Base-by-base conservation (phyloP, 257 asterid genomes). In the Solanum corneliomulleri region DNA sequence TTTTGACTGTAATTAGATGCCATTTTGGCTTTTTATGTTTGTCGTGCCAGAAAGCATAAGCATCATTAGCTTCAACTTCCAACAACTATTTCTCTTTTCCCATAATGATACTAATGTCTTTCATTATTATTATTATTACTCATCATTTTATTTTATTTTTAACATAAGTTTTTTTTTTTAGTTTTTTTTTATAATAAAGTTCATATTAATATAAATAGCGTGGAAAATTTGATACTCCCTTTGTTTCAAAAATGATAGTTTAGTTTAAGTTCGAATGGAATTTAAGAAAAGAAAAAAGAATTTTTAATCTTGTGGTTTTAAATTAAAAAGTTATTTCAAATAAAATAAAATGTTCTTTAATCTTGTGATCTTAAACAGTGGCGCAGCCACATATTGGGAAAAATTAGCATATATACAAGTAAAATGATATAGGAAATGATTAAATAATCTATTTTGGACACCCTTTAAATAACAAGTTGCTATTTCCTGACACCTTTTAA, bases 1-100 rank as follows among this genome's bases (percentile, higher is more conserved):
- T 89, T 33, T 33, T 89, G 93, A 88, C 90, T 58, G 78, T 25
- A 82, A 82, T 85, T 66, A 72, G 89, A 92, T 89, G 89, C 83
- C 77, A 52, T 84, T 58, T 58, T 74, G 70, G n/a, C 71, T 86
- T 49, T 49, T 82, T 47, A 44, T 15, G 25, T 10, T 85, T 86
- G 81, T 86, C 87, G 68, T 90, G 25, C 64, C 66, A 45, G 3
- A 44, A 78, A 78, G 25, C 64, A 78, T 78, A 78, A 14, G 42
- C 84, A 78, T 45, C 39, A 78, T 27, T 78, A 78, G 84, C 84
- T 78, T 45, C 85, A 86, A 86, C 29, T 35, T 72, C 76, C 76
- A 62, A 83, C 74, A 37, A 35, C 35, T 35, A 42, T 42, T 68
- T 85, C 12, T 49, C 14, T 39, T 84, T 84, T 62, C 37, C 84